Base-by-base conservation (phyloP, 2,329 filamentous ascomycete species). In the Fusarium nelsonii region DNA sequence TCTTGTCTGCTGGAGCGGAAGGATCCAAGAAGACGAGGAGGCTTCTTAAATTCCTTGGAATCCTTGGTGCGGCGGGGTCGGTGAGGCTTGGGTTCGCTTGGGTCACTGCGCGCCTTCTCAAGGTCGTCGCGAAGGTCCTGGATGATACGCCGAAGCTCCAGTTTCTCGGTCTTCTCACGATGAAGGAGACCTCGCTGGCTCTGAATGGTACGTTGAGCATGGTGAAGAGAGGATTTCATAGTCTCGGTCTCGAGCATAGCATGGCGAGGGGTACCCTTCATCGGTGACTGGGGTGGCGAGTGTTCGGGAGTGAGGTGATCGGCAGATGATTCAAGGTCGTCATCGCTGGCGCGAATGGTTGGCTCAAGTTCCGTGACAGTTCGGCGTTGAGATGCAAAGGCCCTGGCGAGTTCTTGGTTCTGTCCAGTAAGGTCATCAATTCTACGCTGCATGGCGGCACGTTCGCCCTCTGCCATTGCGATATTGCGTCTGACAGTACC, bases 81-180 rank as follows among this genome's bases (percentile, higher is more conserved):
- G 82, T 77, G 87, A 78, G 83, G 73, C 55, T 79, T 73, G 23
- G 80, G 78, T 50, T 79, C 78, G 23, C 67, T 77, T 46, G 80
- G 81, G 33, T 88, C 86, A 58, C 83, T 88, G 63, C 90, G 87
- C 46, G 88, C 81, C 79, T 93, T 85, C 75, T 92, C 96, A 30
- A 99, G 82, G 75, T 99, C 96, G 77, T 99, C 96, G 36, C 94
- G 90, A 26, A 95, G 91, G 75, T 99, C 96, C 81, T 98, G 95
- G 32, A 98, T 88, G 87, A 99, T 93, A 63, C 95, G 92, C 81
- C 93, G 94, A 55, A 98, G 87, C 80, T 99, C 96, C 30, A 98
- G 88, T 84, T 97, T 99, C 80, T 99, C 96, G 0, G 95, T 97
- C 89, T 98, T 99, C 80, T 99, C 96, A 34, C 96, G 92, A 79